These are phyloP conservation scores for Neurospora pannonica DNA, from an alignment of 495 filamentous ascomycete species.

Conservation along the genomic window DNA sequence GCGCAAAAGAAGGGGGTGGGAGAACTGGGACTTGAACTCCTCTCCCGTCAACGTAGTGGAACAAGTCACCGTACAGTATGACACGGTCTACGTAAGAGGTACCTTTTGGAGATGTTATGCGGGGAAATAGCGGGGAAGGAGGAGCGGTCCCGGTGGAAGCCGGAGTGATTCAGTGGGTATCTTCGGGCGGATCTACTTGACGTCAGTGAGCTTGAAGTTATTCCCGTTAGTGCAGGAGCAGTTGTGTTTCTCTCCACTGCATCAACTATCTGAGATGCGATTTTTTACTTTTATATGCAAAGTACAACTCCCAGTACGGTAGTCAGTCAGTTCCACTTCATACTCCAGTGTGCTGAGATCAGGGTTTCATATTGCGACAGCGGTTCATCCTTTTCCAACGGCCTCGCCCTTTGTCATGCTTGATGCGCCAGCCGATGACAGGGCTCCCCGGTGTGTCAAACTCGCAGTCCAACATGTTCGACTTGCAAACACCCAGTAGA, in stretches of 20 bases:
- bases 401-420: neutral
- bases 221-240: neutral
- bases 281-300: neutral
- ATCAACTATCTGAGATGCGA: neutral
- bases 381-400: neutral
- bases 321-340: neutral
- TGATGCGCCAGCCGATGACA: neutral
- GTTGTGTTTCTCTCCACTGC: neutral
- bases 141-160: neutral
- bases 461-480: neutral
- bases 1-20: neutral
- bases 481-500: neutral
- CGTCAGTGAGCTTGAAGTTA: neutral
- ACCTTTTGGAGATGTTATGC: neutral
- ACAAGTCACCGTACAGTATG: neutral
- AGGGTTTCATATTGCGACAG: neutral
- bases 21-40: neutral
- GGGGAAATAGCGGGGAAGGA: neutral
- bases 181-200: neutral
- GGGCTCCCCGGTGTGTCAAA: neutral
- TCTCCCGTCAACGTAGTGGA: neutral
- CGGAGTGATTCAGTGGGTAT: neutral
- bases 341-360: neutral
- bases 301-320: neutral
- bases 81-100: neutral